These are phyloP conservation scores for Kurtzmaniella quercitrusa DNA, from an alignment of 1,139 yeast genomes.

Conservation along the genomic window DNA sequence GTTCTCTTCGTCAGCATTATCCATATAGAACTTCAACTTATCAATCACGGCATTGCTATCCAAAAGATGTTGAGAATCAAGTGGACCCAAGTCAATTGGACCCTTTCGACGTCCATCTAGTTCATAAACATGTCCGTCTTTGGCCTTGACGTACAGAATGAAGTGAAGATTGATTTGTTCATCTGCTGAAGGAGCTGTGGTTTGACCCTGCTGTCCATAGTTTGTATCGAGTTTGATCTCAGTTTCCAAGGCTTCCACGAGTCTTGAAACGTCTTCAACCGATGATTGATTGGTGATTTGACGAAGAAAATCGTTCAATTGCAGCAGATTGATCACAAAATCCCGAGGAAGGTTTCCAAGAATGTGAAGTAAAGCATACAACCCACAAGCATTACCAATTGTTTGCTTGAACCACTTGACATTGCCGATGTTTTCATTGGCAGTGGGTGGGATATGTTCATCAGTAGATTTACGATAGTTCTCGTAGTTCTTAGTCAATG, in stretches of 20 bases:
- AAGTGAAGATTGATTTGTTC: slow-evolving; percentile 72
- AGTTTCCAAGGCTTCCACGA: slow-evolving; percentile 53
- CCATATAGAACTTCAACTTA: slow-evolving; percentile 64
- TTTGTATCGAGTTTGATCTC: slow-evolving; percentile 46
- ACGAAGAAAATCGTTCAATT: slow-evolving; percentile 23
- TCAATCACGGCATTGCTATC: slow-evolving; percentile 46
- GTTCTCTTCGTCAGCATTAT: slow-evolving; percentile 54
- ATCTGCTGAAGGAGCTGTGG: slow-evolving; percentile 72
- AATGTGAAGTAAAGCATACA: slow-evolving; percentile 80
- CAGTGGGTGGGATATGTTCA: slow-evolving; percentile 1
- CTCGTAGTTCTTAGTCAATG: slow-evolving; percentile 65
- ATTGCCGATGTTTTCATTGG: slow-evolving; percentile 13
- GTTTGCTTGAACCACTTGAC: slow-evolving; percentile 79
- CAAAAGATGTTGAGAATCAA: slow-evolving; percentile 44
- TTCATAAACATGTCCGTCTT: slow-evolving; percentile 64
- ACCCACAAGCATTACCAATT: slow-evolving; percentile 87
- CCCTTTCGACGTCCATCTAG: slow-evolving; percentile 87
- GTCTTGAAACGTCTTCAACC: slow-evolving; percentile 35
- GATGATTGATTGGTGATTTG: slow-evolving; percentile 18
- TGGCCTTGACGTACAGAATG: slow-evolving; percentile 63
- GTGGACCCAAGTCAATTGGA: slow-evolving; percentile 60
- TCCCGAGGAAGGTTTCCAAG: slow-evolving; percentile 58
- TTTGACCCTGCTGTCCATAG: slow-evolving; percentile 67
- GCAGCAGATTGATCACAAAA: slow-evolving; percentile 33
- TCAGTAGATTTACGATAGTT: slow-evolving; percentile 37